Evolutionary conservation across 768 basidiomycete genomes (phyloP).

Genomic region (Crepidotus variabilis): DNA sequence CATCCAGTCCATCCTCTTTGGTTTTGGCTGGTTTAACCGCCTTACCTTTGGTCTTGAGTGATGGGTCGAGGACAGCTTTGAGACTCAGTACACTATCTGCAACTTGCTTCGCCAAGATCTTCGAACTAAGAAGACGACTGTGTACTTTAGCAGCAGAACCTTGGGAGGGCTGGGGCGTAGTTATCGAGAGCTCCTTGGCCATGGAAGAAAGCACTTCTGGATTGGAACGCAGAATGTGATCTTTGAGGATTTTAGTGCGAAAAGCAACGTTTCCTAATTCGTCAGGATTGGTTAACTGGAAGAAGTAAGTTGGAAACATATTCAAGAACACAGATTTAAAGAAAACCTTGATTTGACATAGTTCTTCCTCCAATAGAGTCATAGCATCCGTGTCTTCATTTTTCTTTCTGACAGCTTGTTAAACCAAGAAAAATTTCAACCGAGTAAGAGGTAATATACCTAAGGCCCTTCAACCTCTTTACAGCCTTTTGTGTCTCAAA

Average conservation of each 20-base stretch:
- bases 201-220: constrained; percentile 43
- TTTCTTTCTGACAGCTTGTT: constrained; percentile 29
- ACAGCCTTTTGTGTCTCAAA: constrained; percentile 83
- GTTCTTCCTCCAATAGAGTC: constrained; percentile 52
- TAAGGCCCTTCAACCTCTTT: constrained; percentile 70
- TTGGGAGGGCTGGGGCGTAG: constrained; percentile 29
- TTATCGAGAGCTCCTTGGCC: constrained; percentile 36
- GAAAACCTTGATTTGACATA: constrained; percentile 62
- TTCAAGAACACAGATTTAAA: background rate
- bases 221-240: constrained; percentile 51
- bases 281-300: constrained; percentile 56
- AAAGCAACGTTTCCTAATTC: constrained; percentile 63
- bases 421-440: background rate
- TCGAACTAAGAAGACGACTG: constrained; percentile 73
- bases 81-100: constrained; percentile 48
- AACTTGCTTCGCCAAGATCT: constrained; percentile 61
- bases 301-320: constrained; percentile 5
- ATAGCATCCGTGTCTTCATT: constrained; percentile 34
- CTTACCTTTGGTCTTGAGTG: constrained; percentile 14
- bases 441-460: constrained; percentile 36
- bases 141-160: constrained; percentile 60
- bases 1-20: background rate
- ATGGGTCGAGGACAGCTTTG: constrained; percentile 31
- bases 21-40: background rate
- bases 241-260: constrained; percentile 69